A percentile compares a stretch with the other conserved stretches of the same genome.
Conservation (phyloP, 2,329 filamentous ascomycete genomes). For the Hymenotorrendiella dingleyae region DNA sequence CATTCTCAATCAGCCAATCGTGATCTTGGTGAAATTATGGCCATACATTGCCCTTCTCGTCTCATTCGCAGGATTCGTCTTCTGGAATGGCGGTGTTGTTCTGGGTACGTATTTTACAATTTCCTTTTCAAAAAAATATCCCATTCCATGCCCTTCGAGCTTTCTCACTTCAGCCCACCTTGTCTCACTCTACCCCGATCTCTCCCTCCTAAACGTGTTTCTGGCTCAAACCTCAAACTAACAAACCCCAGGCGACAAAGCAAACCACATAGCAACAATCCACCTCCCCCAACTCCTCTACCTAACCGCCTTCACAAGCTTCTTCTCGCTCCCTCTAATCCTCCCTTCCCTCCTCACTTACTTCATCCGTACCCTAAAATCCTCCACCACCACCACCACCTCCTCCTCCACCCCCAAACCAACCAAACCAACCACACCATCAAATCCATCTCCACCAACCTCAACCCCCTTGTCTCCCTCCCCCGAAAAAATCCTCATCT, state of each 20-base stretch:
- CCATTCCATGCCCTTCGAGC: no score
- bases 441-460: not conserved
- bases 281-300: conserved; percentile 93
- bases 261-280: conserved; percentile 84
- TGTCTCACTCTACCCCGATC: no score
- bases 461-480: no score
- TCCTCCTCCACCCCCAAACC: no score
- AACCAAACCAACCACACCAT: not conserved
- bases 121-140: no score
- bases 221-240: not conserved
- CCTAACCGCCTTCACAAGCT: conserved; percentile 81
- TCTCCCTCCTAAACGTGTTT: not conserved
- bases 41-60: conserved; percentile 57
- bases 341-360: conserved; percentile 40
- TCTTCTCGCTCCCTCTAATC: conserved; percentile 82
- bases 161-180: no score
- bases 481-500: no score
- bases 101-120: conserved; percentile 71
- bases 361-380: not conserved
- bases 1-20: conserved; percentile 42
- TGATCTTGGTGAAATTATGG: conserved; percentile 45
- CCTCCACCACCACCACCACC: no score
- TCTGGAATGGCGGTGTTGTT: conserved; percentile 87
- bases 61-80: conserved; percentile 68
- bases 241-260: conserved; percentile 69